phyloP scores from a whole-genome alignment of 352 stramenopile species.

The Globisporangium camurandrum region DNA sequence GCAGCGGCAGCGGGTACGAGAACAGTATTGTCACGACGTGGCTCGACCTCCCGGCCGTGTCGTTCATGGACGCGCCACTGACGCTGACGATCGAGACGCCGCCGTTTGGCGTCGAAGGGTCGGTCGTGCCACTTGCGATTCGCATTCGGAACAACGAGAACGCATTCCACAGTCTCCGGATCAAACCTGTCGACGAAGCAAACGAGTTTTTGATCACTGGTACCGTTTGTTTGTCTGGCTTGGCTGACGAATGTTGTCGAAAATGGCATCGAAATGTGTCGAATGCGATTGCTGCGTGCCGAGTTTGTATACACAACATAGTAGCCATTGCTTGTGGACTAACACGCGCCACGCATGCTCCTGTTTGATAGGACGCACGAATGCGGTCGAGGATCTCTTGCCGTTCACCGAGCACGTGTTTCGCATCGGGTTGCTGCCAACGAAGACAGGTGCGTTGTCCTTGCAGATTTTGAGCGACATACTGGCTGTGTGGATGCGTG shows the following conservation, averaged over 20 bases:
- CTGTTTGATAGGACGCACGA: slow-evolving; percentile 40
- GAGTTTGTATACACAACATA: too few relatives aligned
- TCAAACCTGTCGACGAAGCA: slow-evolving; percentile 65
- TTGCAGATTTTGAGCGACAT: not conserved
- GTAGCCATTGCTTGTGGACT: too few relatives aligned
- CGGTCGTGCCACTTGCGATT: slow-evolving; percentile 47
- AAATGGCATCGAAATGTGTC: not conserved
- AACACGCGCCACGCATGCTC: slow-evolving; percentile 2
- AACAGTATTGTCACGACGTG: slow-evolving; percentile 61
- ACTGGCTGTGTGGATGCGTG: not conserved
- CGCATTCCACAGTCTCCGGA: slow-evolving; percentile 52
- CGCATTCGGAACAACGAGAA: slow-evolving; percentile 67
- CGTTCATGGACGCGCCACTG: slow-evolving; percentile 61
- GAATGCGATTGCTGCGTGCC: too few relatives aligned
- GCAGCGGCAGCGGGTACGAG: slow-evolving; percentile 12
- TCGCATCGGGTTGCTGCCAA: slow-evolving; percentile 59
- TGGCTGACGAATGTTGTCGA: not conserved
- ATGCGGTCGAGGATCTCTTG: slow-evolving; percentile 64
- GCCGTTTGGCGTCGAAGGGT: slow-evolving; percentile 62
- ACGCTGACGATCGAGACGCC: slow-evolving; percentile 59
- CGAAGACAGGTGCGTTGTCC: slow-evolving; percentile 50
- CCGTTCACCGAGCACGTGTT: slow-evolving; percentile 61
- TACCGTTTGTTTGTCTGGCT: slow-evolving; percentile 4
- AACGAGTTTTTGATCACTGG: slow-evolving; percentile 72
- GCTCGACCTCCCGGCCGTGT: slow-evolving; percentile 53